A percentile compares a stretch with the other conserved stretches of the same genome.
phyloP scores from a whole-genome alignment of 2,329 filamentous ascomycete species.

The Aspergillus unguis region DNA sequence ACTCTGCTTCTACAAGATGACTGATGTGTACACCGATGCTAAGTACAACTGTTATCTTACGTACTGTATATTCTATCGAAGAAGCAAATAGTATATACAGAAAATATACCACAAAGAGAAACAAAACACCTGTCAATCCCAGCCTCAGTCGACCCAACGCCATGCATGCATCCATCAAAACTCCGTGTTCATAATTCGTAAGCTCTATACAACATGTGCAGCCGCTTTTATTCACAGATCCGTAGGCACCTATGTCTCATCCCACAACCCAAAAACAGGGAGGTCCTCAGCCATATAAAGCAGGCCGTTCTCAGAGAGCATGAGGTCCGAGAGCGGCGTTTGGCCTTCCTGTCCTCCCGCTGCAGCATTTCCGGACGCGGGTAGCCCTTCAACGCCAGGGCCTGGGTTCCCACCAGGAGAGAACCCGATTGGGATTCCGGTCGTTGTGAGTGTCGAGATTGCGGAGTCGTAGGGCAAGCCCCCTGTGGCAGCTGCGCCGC shows the following conservation, averaged over 20 bases:
- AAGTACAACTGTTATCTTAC: too few relatives aligned
- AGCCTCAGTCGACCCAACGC: too few relatives aligned
- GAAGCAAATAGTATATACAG: too few relatives aligned
- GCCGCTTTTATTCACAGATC: background rate
- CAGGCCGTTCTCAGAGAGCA: conserved; percentile 32
- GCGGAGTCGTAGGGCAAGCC: conserved; percentile 29
- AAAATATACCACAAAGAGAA: too few relatives aligned
- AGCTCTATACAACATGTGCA: background rate
- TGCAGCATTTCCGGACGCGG: background rate
- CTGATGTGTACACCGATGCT: too few relatives aligned
- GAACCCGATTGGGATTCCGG: conserved; percentile 32
- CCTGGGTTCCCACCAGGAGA: conserved; percentile 23
- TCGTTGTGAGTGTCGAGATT: conserved; percentile 33
- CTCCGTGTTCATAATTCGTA: background rate
- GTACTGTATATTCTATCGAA: too few relatives aligned
- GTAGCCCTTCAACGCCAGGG: conserved; percentile 1
- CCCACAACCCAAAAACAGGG: conserved; percentile 32
- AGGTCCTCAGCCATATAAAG: conserved; percentile 36
- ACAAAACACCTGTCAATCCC: too few relatives aligned
- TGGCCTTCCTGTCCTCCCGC: conserved; percentile 15
- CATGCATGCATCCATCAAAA: too few relatives aligned
- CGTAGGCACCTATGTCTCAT: conserved; percentile 19
- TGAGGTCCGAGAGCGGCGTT: conserved; percentile 32
- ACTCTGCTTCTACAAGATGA: too few relatives aligned
- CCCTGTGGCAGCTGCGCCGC: conserved; percentile 17